A percentile compares a stretch with the other conserved stretches of the same genome.
phyloP scores from a whole-genome alignment of 345 rosid species.

The Xanthoceras sorbifolium region DNA sequence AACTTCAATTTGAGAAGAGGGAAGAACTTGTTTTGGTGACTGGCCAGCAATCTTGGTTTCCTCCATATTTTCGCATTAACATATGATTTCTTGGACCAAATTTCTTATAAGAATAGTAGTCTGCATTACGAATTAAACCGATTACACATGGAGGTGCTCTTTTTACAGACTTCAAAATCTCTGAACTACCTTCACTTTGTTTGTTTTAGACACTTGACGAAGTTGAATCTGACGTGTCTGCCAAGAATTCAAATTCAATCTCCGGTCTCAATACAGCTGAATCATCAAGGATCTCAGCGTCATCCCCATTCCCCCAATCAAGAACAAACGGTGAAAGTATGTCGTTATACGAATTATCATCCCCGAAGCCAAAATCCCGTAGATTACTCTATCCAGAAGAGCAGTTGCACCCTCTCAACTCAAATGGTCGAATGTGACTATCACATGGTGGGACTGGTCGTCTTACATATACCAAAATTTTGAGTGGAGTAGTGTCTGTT shows the following conservation, averaged over 20 bases:
- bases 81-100: neutral
- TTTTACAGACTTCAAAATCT: neutral
- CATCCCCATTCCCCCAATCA: neutral
- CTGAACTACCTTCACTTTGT: neutral
- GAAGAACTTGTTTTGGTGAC: neutral
- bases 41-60: neutral
- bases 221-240: conserved; percentile 32
- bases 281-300: conserved; percentile 15
- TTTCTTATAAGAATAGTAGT: neutral
- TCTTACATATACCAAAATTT: neutral
- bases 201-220: conserved; percentile 30
- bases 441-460: neutral
- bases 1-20: neutral
- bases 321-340: conserved; percentile 10
- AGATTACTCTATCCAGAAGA: conserved; percentile 16
- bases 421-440: neutral
- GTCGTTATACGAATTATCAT: neutral
- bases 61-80: neutral
- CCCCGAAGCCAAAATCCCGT: neutral
- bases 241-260: conserved; percentile 12
- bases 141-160: neutral
- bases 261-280: neutral
- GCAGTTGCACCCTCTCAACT: conserved; percentile 5
- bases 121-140: neutral
- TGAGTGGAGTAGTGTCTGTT: neutral